phyloP scores from a whole-genome alignment of 2,329 filamentous ascomycete species.

The Colletotrichum sidae region DNA sequence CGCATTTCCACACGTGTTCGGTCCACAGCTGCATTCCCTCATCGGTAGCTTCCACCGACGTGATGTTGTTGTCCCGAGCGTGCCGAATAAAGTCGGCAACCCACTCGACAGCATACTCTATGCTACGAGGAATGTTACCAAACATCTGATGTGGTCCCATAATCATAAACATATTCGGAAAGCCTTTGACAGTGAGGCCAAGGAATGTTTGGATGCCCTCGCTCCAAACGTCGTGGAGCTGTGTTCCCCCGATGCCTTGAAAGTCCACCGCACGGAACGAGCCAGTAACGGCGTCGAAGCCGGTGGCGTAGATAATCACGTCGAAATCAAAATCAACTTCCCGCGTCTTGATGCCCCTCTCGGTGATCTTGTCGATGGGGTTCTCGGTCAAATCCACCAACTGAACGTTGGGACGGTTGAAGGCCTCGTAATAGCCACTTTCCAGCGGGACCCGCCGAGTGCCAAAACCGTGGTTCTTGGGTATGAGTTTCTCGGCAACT shows the following conservation, averaged over 20 bases:
- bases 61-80: slow-evolving; percentile 47
- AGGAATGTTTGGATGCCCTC: slow-evolving; percentile 51
- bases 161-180: slow-evolving; percentile 62
- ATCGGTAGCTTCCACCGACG: slow-evolving; percentile 52
- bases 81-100: slow-evolving; percentile 49
- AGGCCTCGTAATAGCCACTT: slow-evolving; percentile 67
- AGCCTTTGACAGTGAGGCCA: slow-evolving; percentile 54
- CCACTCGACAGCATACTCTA: slow-evolving; percentile 56
- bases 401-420: slow-evolving; percentile 68
- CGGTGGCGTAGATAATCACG: slow-evolving; percentile 38
- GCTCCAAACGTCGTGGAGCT: slow-evolving; percentile 47
- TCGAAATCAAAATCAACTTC: slow-evolving; percentile 62
- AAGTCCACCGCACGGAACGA: slow-evolving; percentile 49
- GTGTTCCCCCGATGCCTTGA: slow-evolving; percentile 42
- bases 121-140: slow-evolving; percentile 54
- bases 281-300: slow-evolving; percentile 39
- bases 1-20: slow-evolving; percentile 59
- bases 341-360: slow-evolving; percentile 57
- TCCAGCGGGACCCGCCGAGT: slow-evolving; percentile 65
- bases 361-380: slow-evolving; percentile 59
- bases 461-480: slow-evolving; percentile 54
- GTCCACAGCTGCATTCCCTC: slow-evolving; percentile 56
- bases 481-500: slow-evolving; percentile 64
- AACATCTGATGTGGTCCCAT: slow-evolving; percentile 57
- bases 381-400: slow-evolving; percentile 69